phyloP scores from a whole-genome alignment of 257 asterid species.

The Ilex asprella region DNA sequence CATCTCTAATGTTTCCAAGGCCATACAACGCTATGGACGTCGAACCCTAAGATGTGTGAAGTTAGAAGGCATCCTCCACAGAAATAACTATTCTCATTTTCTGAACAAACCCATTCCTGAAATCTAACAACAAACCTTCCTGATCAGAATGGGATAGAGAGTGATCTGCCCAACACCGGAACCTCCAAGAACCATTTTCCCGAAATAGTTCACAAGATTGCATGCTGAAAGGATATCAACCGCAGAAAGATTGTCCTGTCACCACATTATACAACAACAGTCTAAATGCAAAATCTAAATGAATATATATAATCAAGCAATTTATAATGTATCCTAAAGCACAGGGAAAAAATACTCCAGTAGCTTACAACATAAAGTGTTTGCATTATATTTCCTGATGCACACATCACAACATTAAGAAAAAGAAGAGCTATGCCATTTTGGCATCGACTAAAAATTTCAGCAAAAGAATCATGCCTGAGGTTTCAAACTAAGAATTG shows the following conservation, averaged over 20 bases:
- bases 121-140: conserved; percentile 47
- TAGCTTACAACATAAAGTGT: too few species aligned
- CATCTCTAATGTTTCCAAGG: conserved; percentile 97
- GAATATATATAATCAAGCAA: too few species aligned
- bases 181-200: conserved; percentile 94
- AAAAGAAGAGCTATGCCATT: too few species aligned
- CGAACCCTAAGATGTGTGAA: conserved; percentile 56
- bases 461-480: too few species aligned
- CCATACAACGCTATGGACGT: conserved; percentile 96
- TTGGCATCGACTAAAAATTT: too few species aligned
- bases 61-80: conserved; percentile 12
- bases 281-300: conserved; percentile 1
- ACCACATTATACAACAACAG: conserved; percentile 22
- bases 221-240: conserved; percentile 98
- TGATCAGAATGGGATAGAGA: conserved; percentile 78
- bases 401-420: too few species aligned
- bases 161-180: conserved; percentile 97
- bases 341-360: too few species aligned
- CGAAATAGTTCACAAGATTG: conserved; percentile 95
- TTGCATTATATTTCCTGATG: too few species aligned
- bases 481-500: too few species aligned
- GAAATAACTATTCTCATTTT: conserved; percentile 2
- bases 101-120: conserved; percentile 8
- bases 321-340: too few species aligned
- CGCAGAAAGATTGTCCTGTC: conserved; percentile 98